A percentile compares a stretch with the other conserved stretches of the same genome.
These are phyloP conservation scores for Apophysomyces variabilis DNA, from an alignment of 371 early-diverging fungal species.

Conservation along the genomic window DNA sequence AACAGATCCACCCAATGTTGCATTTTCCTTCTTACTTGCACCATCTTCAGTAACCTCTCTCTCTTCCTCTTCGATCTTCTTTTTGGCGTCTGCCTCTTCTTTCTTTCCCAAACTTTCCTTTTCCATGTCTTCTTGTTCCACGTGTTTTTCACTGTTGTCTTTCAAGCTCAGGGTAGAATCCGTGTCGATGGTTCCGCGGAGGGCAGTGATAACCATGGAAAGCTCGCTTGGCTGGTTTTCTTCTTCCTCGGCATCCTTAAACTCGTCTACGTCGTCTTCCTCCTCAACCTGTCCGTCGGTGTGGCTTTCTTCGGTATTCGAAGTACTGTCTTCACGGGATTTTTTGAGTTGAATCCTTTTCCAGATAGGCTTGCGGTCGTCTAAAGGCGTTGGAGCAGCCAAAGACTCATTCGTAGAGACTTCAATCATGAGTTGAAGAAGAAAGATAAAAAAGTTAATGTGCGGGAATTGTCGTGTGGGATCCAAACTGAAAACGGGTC, in stretches of 20 bases:
- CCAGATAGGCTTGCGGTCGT: conserved; percentile 20
- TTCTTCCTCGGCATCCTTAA: conserved; percentile 11
- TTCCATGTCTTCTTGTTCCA: conserved; percentile 10
- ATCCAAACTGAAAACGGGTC: conserved; percentile 6
- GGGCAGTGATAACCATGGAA: conserved; percentile 23
- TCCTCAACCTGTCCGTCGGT: neutral
- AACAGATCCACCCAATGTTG: neutral
- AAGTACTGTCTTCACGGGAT: neutral
- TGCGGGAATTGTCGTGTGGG: conserved; percentile 8
- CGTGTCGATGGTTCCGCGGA: conserved; percentile 21
- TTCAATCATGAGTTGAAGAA: conserved; percentile 12
- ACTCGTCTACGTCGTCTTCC: neutral
- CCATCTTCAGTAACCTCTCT: conserved; percentile 12
- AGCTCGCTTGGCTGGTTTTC: conserved; percentile 18
- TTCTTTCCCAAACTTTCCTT: neutral
- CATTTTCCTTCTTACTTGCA: neutral
- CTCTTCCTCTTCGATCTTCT: conserved; percentile 4
- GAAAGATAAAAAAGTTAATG: conserved; percentile 2
- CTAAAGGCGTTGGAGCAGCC: conserved; percentile 12
- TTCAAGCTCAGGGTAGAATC: conserved; percentile 9
- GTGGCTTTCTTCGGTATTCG: neutral
- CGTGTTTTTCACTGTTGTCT: neutral
- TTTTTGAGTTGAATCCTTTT: conserved; percentile 13
- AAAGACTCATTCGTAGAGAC: conserved; percentile 14
- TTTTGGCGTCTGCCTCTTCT: neutral